Conservation (phyloP, 2,329 filamentous ascomycete genomes). For the Tolypocladium ophioglossoides region DNA sequence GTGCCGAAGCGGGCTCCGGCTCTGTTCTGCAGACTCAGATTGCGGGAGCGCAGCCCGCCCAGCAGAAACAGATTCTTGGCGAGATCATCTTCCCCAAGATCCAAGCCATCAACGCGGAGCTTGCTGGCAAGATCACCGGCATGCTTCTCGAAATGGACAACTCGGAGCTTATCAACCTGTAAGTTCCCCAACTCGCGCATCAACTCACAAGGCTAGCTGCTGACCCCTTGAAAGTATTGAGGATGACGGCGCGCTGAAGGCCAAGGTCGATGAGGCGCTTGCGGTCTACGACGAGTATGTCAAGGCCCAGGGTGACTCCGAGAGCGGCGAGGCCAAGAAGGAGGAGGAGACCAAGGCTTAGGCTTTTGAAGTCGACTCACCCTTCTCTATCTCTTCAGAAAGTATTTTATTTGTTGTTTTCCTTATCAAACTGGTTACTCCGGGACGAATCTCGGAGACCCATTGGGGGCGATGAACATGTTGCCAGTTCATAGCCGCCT, state of each 20-base stretch:
- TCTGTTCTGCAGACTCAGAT: conserved; percentile 48
- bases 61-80: conserved; percentile 98
- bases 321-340: conserved; percentile 34
- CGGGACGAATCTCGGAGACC: conserved; percentile 1
- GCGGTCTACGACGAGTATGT: conserved; percentile 98
- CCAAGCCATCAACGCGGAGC: conserved; percentile 81
- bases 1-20: conserved; percentile 20
- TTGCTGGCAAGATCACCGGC: conserved; percentile 98
- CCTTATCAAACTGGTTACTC: conserved; percentile 9
- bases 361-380: conserved; percentile 2
- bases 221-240: conserved; percentile 55
- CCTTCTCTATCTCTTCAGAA: conserved; percentile 1
- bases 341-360: conserved; percentile 37
- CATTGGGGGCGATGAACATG: conserved; percentile 10
- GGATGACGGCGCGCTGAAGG: conserved; percentile 77
- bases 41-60: conserved; percentile 45
- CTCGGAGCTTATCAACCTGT: conserved; percentile 85
- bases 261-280: conserved; percentile 96
- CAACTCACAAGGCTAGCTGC: conserved; percentile 6
- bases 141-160: conserved; percentile 99
- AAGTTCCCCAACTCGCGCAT: conserved; percentile 39
- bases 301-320: conserved; percentile 58
- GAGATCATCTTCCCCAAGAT: conserved; percentile 99
- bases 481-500: conserved; percentile 16
- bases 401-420: conserved; percentile 18